Conservation (phyloP, 768 basidiomycete genomes). For the Leccinum subgranulosum region DNA sequence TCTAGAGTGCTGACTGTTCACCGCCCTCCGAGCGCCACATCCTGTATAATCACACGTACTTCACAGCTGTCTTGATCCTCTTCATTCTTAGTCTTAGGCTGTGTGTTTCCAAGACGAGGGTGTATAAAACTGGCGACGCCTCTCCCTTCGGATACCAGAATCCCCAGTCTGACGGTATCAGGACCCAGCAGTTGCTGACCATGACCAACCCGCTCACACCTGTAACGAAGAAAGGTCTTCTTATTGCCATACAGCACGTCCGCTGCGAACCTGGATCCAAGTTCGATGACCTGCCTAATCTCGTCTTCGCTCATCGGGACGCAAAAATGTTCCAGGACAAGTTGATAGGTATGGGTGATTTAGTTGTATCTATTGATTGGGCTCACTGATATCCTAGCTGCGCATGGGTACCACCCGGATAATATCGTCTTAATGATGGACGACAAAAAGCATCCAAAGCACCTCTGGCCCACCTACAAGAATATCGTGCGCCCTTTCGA, state of each 20-base stretch:
- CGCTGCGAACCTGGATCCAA: neutral
- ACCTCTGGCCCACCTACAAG: neutral
- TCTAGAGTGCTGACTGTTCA: no score
- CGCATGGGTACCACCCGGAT: neutral
- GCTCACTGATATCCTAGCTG: neutral
- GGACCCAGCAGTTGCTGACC: neutral
- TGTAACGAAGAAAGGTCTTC: conserved; percentile 15
- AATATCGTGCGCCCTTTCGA: neutral
- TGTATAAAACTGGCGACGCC: neutral
- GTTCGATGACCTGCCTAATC: conserved; percentile 1
- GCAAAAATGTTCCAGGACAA: conserved; percentile 7
- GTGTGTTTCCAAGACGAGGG: neutral
- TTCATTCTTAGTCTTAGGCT: neutral
- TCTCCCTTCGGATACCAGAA: neutral
- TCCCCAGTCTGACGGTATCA: neutral
- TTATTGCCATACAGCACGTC: conserved; percentile 17
- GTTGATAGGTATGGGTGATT: conserved; percentile 15
- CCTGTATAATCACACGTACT: neutral
- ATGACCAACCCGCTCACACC: neutral
- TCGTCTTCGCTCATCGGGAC: conserved; percentile 21
- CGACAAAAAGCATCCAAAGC: neutral
- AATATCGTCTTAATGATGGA: neutral
- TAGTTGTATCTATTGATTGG: neutral
- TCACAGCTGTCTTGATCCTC: neutral
- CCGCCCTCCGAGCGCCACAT: neutral